Conservation (phyloP, 2,329 filamentous ascomycete species). For the Beauveria australis region DNA sequence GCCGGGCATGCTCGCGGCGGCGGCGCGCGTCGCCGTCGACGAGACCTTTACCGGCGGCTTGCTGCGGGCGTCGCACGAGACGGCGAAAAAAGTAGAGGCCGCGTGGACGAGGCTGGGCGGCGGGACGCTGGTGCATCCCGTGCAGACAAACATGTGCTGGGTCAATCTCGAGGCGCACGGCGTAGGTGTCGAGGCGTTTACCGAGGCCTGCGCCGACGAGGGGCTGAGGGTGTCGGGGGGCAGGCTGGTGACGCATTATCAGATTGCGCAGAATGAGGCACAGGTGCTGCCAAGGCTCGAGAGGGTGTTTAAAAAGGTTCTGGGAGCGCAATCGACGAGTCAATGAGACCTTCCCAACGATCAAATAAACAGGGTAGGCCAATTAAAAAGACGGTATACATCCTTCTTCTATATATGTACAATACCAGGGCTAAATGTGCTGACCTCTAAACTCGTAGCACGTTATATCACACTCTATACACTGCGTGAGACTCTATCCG, state of each 20-base stretch:
- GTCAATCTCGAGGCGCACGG: conserved; percentile 59
- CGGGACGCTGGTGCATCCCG: conserved; percentile 51
- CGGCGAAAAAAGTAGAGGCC: conserved; percentile 56
- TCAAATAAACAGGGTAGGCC: too few species aligned
- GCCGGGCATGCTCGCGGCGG: conserved; percentile 62
- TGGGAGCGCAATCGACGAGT: conserved; percentile 10
- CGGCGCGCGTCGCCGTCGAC: conserved; percentile 59
- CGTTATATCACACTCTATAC: too few species aligned
- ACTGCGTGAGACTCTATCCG: too few species aligned
- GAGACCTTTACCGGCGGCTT: conserved; percentile 46
- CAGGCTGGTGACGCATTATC: conserved; percentile 42
- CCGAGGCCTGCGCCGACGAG: conserved; percentile 30
- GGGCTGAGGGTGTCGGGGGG: conserved; percentile 34
- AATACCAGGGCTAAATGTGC: too few species aligned
- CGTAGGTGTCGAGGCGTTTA: conserved; percentile 29
- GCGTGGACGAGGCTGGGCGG: conserved; percentile 66
- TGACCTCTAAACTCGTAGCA: too few species aligned
- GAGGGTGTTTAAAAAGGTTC: conserved; percentile 39
- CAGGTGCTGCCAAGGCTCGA: conserved; percentile 51
- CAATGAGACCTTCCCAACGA: too few species aligned
- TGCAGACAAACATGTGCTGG: conserved; percentile 93
- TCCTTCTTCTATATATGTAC: too few species aligned
- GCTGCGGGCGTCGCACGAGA: conserved; percentile 50
- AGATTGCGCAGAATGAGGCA: conserved; percentile 54
- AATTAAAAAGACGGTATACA: too few species aligned